These are phyloP conservation scores for Xylaria acuta DNA, from an alignment of 495 filamentous ascomycete species.

Conservation along the genomic window DNA sequence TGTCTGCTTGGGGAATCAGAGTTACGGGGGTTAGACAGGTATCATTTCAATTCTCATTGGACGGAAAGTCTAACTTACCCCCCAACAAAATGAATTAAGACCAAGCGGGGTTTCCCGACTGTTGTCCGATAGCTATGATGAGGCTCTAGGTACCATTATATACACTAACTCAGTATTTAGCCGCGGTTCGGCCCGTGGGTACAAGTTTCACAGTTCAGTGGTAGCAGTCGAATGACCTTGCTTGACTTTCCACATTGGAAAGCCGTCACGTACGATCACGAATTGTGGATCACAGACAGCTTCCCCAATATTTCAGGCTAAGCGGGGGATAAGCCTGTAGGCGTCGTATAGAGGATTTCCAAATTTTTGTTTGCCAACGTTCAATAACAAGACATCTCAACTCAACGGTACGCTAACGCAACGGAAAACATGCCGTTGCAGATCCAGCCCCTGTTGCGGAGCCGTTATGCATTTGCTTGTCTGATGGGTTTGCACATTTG, in stretches of 20 bases:
- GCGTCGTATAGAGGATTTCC: conserved; percentile 9
- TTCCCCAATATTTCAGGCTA: background rate
- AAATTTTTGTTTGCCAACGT: conserved; percentile 14
- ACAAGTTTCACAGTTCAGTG: background rate
- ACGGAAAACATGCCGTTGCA: conserved; percentile 15
- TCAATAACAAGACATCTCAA: background rate
- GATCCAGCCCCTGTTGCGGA: conserved; percentile 15
- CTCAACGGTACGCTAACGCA: background rate
- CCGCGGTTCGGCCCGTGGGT: background rate
- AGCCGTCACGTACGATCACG: background rate
- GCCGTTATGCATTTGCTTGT: conserved; percentile 2
- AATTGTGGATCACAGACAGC: background rate
- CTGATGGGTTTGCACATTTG: background rate
- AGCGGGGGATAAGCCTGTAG: background rate
- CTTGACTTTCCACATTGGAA: background rate
- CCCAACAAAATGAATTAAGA: background rate
- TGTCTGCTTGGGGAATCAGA: background rate
- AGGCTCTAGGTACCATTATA: background rate
- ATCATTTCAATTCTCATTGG: background rate
- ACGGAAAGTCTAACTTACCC: background rate
- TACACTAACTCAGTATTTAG: conserved; percentile 2
- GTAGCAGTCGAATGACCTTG: background rate
- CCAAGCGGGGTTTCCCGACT: conserved; percentile 5
- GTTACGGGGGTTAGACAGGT: background rate
- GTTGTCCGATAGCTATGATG: background rate